Base-by-base conservation (phyloP, 805 yeast genomes). In the Cyberlindnera euphorbiiphila region DNA sequence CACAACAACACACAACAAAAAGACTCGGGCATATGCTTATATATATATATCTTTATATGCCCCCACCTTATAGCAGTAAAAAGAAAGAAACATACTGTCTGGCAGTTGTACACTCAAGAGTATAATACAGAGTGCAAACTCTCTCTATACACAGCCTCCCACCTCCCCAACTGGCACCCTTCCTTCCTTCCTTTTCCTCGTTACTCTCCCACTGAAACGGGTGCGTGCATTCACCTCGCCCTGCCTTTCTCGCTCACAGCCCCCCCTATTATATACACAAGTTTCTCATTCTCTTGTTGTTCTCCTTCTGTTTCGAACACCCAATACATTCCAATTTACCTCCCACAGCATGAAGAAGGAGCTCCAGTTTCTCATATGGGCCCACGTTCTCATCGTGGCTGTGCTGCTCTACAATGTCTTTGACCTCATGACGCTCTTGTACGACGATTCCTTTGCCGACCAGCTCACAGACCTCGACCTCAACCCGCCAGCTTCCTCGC, bases 341-440 rank as follows among this genome's bases (percentile, higher is more conserved):
- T n/a, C n/a, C n/a, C n/a, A 29, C 29, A 37, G 11, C n/a, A 78
- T 83, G 84, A 81, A 75, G 57, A 77, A 70, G 56, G 93, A 84
- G 56, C 59, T 81, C 29, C 76, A 76, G 47, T 71, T 72, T 47
- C 68, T 85, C 31, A 54, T 83, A 31, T 68, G 72, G 59, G 77
- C 74, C 15, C 89, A 85, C 51, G 51, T 74, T 11, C 57, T 70
- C n/a, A 22, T 54, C n/a, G 47, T 51, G 2, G 29, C 37, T 1
- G 51, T 82, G 19, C 61, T 81, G 10, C 36, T 72, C 5, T 85
- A 78, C 56, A 70, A 74, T 49, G 73, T 81, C 4, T 78, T 76
- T 50, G 95, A 87, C 59, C 67, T 87, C 41, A 74, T 86, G 40
- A 74, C 89, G 6, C 61, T 87, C 41, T 65, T 83, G n/a, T 69